A percentile compares a stretch with the other conserved stretches of the same genome.
These are phyloP conservation scores for Stenocarpella maydis DNA, from an alignment of 2,329 filamentous ascomycete genomes.

Conservation along the genomic window DNA sequence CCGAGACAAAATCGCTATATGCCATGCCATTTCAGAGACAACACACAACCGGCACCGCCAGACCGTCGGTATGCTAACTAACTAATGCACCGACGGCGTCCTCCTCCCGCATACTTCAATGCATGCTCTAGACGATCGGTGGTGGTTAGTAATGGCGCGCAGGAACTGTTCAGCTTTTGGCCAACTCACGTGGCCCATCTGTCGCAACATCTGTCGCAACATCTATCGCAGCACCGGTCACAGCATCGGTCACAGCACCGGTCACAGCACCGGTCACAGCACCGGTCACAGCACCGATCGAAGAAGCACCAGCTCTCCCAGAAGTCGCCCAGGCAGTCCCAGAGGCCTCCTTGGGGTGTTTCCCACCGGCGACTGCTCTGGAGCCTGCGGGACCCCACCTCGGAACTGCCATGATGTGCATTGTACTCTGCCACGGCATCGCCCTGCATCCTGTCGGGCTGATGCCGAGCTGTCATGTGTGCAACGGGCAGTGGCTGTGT, in stretches of 20 bases:
- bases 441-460: not conserved
- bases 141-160: not conserved
- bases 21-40: not conserved
- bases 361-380: not conserved
- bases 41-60: not conserved
- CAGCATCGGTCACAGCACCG: constrained; percentile 12
- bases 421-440: not conserved
- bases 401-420: not conserved
- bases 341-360: not conserved
- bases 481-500: not conserved
- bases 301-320: constrained; percentile 28
- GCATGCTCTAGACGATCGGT: not conserved
- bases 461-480: not conserved
- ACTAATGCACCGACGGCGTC: not conserved
- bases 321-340: constrained; percentile 16
- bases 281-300: constrained; percentile 16
- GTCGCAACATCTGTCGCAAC: constrained; percentile 25
- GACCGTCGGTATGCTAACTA: not conserved
- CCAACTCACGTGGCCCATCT: constrained; percentile 4
- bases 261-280: constrained; percentile 14
- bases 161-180: too few species aligned
- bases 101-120: constrained; percentile 18
- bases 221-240: constrained; percentile 25
- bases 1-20: not conserved
- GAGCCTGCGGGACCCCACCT: constrained; percentile 1